These are phyloP conservation scores for Botrytis galanthina DNA, from an alignment of 2,329 filamentous ascomycete genomes.

Conservation along the genomic window DNA sequence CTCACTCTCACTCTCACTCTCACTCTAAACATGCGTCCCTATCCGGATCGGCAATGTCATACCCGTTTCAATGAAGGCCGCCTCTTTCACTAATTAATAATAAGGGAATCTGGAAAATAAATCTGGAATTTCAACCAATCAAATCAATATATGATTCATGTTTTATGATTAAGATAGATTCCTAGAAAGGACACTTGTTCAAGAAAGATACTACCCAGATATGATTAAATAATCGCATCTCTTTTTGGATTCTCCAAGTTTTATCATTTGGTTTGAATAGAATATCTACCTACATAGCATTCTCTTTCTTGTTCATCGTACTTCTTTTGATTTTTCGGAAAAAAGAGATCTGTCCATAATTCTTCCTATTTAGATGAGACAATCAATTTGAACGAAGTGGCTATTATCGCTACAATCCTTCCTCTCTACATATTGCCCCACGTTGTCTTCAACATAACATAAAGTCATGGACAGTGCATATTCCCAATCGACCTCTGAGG, in stretches of 20 bases:
- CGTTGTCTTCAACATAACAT: constrained; percentile 13
- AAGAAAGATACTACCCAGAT: not conserved
- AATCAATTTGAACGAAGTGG: constrained; percentile 20
- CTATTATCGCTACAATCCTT: constrained; percentile 21
- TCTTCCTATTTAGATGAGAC: constrained; percentile 19
- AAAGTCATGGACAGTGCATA: constrained; percentile 61
- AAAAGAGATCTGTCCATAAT: constrained; percentile 16
- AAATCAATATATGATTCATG: not conserved
- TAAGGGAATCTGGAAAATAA: not conserved
- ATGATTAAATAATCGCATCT: not conserved
- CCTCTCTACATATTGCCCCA: constrained; percentile 10
- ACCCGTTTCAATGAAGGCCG: not conserved
- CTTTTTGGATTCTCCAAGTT: not conserved
- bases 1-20: no score
- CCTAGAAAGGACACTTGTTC: constrained; percentile 9
- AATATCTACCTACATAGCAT: not conserved
- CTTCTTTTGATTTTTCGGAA: not conserved
- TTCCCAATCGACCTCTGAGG: constrained; percentile 54
- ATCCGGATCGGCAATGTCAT: not conserved
- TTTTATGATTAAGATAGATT: not conserved
- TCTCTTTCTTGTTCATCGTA: not conserved
- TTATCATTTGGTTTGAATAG: not conserved
- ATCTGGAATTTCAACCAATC: not conserved
- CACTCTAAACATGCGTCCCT: not conserved
- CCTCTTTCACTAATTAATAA: not conserved